Evolutionary conservation across 2,329 filamentous ascomycete species (phyloP).

Genomic region (Talaromyces pinophilus): DNA sequence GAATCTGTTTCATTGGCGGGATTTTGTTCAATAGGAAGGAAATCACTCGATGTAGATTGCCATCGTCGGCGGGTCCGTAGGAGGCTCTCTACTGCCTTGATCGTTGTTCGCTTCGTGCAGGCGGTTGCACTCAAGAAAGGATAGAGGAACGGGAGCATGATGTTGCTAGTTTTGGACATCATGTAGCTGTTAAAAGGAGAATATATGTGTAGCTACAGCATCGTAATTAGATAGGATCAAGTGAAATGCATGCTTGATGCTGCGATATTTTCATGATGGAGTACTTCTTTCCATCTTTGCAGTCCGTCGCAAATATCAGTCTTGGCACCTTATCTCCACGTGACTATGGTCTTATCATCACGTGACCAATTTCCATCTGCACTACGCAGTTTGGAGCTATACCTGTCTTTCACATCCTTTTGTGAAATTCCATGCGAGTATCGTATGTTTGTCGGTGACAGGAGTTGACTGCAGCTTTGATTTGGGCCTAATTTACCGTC

Average conservation of each 20-base stretch:
- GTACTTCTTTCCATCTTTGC: not conserved
- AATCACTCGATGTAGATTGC: constrained; percentile 29
- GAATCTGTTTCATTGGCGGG: constrained; percentile 26
- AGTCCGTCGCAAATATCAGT: not conserved
- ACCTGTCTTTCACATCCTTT: not conserved
- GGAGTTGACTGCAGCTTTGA: not conserved
- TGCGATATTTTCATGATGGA: not conserved
- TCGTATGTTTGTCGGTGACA: not conserved
- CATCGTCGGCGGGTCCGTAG: constrained; percentile 25
- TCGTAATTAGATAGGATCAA: not conserved
- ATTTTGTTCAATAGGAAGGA: not conserved
- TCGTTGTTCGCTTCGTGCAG: constrained; percentile 24
- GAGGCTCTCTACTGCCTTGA: constrained; percentile 19
- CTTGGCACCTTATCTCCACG: constrained; percentile 7
- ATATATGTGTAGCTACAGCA: not conserved
- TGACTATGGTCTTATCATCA: not conserved
- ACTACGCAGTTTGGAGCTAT: not conserved
- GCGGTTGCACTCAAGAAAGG: constrained; percentile 31
- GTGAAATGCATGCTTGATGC: not conserved
- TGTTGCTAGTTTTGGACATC: constrained; percentile 26
- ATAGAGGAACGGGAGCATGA: constrained; percentile 40
- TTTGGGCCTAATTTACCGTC: not conserved
- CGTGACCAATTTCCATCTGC: not conserved
- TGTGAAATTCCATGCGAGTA: not conserved
- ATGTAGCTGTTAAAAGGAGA: not conserved